These are phyloP conservation scores for Tetracladium setigerum DNA, from an alignment of 495 filamentous ascomycete species.

Conservation along the genomic window DNA sequence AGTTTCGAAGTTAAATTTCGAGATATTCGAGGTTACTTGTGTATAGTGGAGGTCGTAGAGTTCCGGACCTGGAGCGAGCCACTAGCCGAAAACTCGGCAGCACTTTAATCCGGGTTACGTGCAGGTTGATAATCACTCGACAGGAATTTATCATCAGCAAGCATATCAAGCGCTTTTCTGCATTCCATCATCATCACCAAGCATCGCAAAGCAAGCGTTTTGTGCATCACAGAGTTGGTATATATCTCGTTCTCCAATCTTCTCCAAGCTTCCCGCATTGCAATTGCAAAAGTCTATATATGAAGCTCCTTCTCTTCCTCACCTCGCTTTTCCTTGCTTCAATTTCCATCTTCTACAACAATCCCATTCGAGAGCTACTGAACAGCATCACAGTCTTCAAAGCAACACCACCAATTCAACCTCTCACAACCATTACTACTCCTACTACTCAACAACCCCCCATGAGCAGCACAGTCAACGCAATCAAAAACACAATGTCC, in stretches of 20 bases:
- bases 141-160: too few relatives aligned
- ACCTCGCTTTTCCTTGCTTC: conserved; percentile 19
- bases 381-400: conserved; percentile 11
- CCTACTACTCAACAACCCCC: neutral
- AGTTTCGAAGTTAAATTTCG: too few relatives aligned
- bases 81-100: too few relatives aligned
- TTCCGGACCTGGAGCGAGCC: too few relatives aligned
- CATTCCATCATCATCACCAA: too few relatives aligned
- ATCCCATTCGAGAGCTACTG: conserved; percentile 20
- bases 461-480: conserved; percentile 7
- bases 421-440: conserved; percentile 6
- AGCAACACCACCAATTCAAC: neutral
- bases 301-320: conserved; percentile 21
- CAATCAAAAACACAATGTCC: conserved; percentile 36
- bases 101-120: too few relatives aligned
- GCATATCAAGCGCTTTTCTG: too few relatives aligned
- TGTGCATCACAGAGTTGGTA: too few relatives aligned
- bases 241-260: conserved; percentile 9
- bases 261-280: conserved; percentile 17
- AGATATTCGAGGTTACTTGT: too few relatives aligned
- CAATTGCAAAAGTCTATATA: conserved; percentile 15
- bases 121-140: too few relatives aligned
- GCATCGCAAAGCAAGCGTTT: too few relatives aligned
- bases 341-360: conserved; percentile 21
- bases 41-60: too few relatives aligned